Evolutionary conservation across 2,329 filamentous ascomycete species (phyloP).

Genomic region (Plectosphaerella plurivora): DNA sequence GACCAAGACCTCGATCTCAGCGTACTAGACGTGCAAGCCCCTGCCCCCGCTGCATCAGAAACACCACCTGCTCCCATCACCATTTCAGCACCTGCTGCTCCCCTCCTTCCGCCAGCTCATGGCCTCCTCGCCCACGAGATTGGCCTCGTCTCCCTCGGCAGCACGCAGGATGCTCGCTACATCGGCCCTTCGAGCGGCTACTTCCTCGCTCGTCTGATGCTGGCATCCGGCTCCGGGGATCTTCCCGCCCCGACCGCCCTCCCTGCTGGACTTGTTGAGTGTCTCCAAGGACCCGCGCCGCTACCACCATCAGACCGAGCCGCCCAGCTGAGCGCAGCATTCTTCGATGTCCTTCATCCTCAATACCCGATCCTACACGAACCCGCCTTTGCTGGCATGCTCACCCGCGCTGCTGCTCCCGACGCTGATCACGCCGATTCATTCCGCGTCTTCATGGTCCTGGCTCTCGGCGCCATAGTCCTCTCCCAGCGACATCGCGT

Average conservation of each 20-base stretch:
- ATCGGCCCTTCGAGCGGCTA: conserved; percentile 53
- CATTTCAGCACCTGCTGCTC: conserved; percentile 6
- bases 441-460: conserved; percentile 50
- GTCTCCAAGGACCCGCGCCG: conserved; percentile 23
- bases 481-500: conserved; percentile 36
- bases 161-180: conserved; percentile 42
- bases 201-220: conserved; percentile 44
- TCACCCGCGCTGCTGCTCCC: conserved; percentile 1
- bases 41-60: background rate
- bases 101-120: conserved; percentile 13
- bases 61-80: conserved; percentile 7
- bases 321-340: conserved; percentile 35
- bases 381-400: conserved; percentile 28
- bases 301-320: conserved; percentile 28
- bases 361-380: conserved; percentile 46
- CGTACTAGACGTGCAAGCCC: background rate
- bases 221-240: conserved; percentile 26
- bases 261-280: conserved; percentile 23
- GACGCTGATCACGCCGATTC: conserved; percentile 20
- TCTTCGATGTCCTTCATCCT: conserved; percentile 42
- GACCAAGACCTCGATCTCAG: conserved; percentile 9
- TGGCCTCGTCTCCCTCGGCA: conserved; percentile 44
- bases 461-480: conserved; percentile 43
- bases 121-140: conserved; percentile 41
- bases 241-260: conserved; percentile 7